Evolutionary conservation across 139 green algal species (phyloP), one percentile per base, ranked within the genome.

Genomic region (Pedinophyceae sp.): DNA sequence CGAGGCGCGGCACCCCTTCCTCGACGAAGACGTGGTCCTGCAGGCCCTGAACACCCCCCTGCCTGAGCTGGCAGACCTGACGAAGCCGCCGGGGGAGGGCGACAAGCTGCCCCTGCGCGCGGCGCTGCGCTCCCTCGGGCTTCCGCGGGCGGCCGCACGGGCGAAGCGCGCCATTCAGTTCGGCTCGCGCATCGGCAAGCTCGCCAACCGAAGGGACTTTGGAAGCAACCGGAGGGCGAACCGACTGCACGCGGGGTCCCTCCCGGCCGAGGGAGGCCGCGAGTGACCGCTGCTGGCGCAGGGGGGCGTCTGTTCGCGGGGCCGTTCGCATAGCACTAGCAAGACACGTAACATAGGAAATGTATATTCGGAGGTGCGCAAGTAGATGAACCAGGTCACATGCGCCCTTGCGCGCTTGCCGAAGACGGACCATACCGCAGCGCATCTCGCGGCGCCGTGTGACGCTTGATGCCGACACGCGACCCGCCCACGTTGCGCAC

Each of bases 131-230:
- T 25, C 20, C 34, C 63, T 85, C 29, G 84, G 86, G 0, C 66
- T 94, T 41, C 67, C 63, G 0, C 26, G 59, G 2, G 76, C 83
- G 13, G 75, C 88, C 2, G 53, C 6, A 2, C 65, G 83, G 0
- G 65, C 73, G 2, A 96, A 96, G 70, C 72, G 88, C 0, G 87
- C 87, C 17, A 94, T 95, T 40, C 87, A 96, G 68, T 95, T 96
- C 62, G 87, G 87, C 19, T 87, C 30, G 17, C 65, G 81, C n/a
- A 79, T 96, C 18, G 75, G 80, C 13, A 83, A 84, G 62, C 62
- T 72, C 24, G 57, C 68, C 22, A 96, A 96, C 68, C 13, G 57
- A 25, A 55, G 70, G 4, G 60, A 85, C n/a, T 95, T 92, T 75
- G 87, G 87, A 2, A 82, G 75, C 72, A 93, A 85, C 54, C 52